phyloP scores from a whole-genome alignment of 1,139 yeast species.

The Saccharomyces hybrid region DNA sequence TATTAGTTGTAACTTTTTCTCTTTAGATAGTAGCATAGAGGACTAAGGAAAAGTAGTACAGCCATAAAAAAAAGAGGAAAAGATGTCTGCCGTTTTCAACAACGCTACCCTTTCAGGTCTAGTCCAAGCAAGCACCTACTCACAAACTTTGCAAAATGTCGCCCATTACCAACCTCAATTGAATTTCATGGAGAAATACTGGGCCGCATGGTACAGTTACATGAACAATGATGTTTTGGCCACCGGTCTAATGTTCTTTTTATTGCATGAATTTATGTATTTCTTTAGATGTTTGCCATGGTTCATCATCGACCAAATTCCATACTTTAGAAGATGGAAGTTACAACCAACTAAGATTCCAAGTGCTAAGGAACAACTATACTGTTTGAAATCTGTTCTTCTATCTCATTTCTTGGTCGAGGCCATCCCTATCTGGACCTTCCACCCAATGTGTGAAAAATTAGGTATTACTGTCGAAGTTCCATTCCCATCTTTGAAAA shows the following conservation, averaged over 20 bases:
- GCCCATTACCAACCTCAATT: constrained; percentile 36
- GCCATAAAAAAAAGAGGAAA: background rate
- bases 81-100: constrained; percentile 29
- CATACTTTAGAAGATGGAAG: constrained; percentile 69
- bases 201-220: constrained; percentile 76
- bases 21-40: background rate
- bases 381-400: constrained; percentile 77
- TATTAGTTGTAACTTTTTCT: background rate
- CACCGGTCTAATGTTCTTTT: constrained; percentile 70
- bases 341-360: constrained; percentile 79
- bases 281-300: constrained; percentile 83
- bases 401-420: constrained; percentile 84
- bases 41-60: background rate
- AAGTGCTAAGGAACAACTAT: constrained; percentile 76
- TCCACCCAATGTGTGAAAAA: constrained; percentile 78
- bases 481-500: constrained; percentile 66
- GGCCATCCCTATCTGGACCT: constrained; percentile 92
- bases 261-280: constrained; percentile 71
- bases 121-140: constrained; percentile 29
- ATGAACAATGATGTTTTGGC: constrained; percentile 73
- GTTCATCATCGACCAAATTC: constrained; percentile 69
- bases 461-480: constrained; percentile 70
- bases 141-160: constrained; percentile 34
- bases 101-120: constrained; percentile 28
- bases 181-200: constrained; percentile 48